phyloP scores from a whole-genome alignment of 345 rosid genomes.

The Eucalyptus viminalis region DNA sequence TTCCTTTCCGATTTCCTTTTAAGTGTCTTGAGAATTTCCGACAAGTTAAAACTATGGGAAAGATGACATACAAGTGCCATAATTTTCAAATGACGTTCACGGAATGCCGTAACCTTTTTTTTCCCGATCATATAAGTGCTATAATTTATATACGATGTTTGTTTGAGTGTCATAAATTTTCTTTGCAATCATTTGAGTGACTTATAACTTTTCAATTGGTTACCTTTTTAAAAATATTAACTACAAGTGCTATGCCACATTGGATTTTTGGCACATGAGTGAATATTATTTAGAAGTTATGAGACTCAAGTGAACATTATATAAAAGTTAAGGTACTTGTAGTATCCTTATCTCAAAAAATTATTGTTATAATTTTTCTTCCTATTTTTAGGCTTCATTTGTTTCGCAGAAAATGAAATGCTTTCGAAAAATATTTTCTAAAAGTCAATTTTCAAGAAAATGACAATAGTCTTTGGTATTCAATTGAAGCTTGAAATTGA shows the following conservation, averaged over 20 bases:
- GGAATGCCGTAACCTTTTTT: accelerated
- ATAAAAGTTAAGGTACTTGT: not conserved
- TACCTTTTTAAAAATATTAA: no score
- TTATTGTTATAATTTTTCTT: not conserved
- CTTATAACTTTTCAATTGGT: no score
- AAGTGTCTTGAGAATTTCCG: not conserved
- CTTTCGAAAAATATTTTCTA: no score
- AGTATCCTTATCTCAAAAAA: not conserved
- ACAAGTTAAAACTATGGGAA: not conserved
- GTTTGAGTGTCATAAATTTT: no score
- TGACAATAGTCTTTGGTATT: accelerated
- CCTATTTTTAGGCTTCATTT: not conserved
- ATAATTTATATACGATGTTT: accelerated
- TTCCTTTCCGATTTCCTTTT: not conserved
- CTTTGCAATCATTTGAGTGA: no score
- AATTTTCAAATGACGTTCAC: no score
- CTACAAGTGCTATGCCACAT: not conserved
- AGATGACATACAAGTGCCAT: not conserved
- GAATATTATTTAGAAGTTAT: not conserved
- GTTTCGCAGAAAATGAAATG: accelerated
- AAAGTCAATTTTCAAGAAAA: no score
- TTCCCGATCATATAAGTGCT: accelerated
- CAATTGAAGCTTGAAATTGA: accelerated
- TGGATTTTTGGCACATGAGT: not conserved
- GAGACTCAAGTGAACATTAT: no score